Evolutionary conservation across 2,329 filamentous ascomycete species (phyloP), one percentile per base, ranked within the genome.

Genomic region (Coleophoma eucalyptorum): DNA sequence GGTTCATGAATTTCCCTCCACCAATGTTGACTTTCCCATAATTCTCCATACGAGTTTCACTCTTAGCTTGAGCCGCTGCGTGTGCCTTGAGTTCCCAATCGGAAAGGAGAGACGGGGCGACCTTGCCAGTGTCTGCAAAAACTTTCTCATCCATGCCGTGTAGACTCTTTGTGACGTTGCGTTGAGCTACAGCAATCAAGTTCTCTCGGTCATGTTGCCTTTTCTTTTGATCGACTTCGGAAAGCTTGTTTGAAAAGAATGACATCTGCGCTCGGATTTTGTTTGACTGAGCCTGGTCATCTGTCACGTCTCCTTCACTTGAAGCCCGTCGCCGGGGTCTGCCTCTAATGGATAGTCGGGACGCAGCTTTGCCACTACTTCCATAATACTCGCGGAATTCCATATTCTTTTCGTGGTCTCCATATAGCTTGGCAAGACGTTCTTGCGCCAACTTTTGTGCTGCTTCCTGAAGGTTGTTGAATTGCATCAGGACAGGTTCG

Each of bases 361-460:
- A 75, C 49, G 60, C 79, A 58, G 59, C 73, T 67, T 71, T 74
- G 26, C 26, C 26, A 63, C 21, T 71, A 58, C 74, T 80, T 31
- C 87, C 87, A 63, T 96, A 96, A 66, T 96, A 91, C 43, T 87
- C 83, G 40, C 89, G 81, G 57, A 86, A 87, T 2, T 84, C 81
- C 4, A 79, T 76, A 50, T 77, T 77, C 55, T 82, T 77, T 47
- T 78, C 71, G 59, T 85, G 76, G 51, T 92, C 86, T 50, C 88
- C 80, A 38, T 93, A 83, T 52, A 97, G 82, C 64, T 87, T 93
- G 5, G 89, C 82, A 20, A 97, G 74, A 34, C 91, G 84, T 66
- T 95, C 89, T 51, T 92, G 84, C 0, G 93, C 92, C 49, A 94
- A 80, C 62, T 86, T 91, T 62, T 94, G 90, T 1, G 93, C 93